phyloP scores from a whole-genome alignment of 805 yeast genomes.

The Cyberlindnera americana region DNA sequence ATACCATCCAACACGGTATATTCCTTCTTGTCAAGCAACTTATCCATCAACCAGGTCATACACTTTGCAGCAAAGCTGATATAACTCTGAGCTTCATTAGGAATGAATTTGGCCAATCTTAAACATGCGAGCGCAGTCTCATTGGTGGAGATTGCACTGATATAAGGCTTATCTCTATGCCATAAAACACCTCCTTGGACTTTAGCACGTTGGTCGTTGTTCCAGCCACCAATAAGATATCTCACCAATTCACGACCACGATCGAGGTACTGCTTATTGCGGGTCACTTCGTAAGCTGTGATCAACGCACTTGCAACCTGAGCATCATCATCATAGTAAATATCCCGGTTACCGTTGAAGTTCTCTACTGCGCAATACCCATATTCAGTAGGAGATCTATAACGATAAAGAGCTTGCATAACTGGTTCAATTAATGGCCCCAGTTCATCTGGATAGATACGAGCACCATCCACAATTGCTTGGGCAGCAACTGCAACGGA shows the following conservation, averaged over 20 bases:
- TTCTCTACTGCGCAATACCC: slow-evolving; percentile 68
- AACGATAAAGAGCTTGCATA: slow-evolving; percentile 45
- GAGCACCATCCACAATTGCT: slow-evolving; percentile 63
- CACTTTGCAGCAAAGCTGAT: slow-evolving; percentile 58
- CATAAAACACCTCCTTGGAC: slow-evolving; percentile 59
- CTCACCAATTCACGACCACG: slow-evolving; percentile 54
- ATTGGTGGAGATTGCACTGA: slow-evolving; percentile 65
- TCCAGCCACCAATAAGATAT: slow-evolving; percentile 65
- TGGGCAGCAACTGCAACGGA: slow-evolving; percentile 63
- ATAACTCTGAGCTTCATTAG: slow-evolving; percentile 43
- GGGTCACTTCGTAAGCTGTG: slow-evolving; percentile 66
- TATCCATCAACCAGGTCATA: slow-evolving; percentile 52
- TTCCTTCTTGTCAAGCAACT: slow-evolving; percentile 50
- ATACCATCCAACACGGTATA: slow-evolving; percentile 60
- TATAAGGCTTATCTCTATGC: slow-evolving; percentile 58
- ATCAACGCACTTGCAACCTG: slow-evolving; percentile 65
- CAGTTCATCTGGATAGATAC: slow-evolving; percentile 44
- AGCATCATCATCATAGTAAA: slow-evolving; percentile 74
- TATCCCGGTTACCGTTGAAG: slow-evolving; percentile 54
- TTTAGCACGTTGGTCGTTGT: slow-evolving; percentile 26
- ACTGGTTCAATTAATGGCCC: slow-evolving; percentile 52
- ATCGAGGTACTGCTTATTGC: slow-evolving; percentile 48
- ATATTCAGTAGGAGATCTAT: slow-evolving; percentile 45
- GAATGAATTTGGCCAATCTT: slow-evolving; percentile 50
- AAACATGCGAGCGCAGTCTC: slow-evolving; percentile 63